Evolutionary conservation across 2,329 filamentous ascomycete species (phyloP), one percentile per base, ranked within the genome.

Genomic region (Aspergillus sp.): DNA sequence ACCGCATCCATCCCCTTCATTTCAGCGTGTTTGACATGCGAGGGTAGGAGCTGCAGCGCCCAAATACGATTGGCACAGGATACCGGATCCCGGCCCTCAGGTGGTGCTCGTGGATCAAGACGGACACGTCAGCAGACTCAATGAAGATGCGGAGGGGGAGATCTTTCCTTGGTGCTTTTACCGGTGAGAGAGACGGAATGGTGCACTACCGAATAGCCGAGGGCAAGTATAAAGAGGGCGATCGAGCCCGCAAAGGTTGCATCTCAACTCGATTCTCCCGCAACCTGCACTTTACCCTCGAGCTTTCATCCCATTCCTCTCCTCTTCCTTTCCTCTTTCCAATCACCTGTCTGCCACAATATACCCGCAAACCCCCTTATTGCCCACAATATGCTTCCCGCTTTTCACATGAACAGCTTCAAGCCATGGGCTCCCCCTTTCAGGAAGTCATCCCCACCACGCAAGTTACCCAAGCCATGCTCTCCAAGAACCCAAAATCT

Each of bases 41-140:
- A 53, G 56, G 56, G 24, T 58, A 49, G 56, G 56, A 58, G 56
- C 12, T 58, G 50, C 39, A 54, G 47, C 27, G 15, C 42, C 50
- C n/a, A 37, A 44, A 58, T 58, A 41, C 52, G 48, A 59, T 59
- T 59, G 48, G 57, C 48, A 42, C 48, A 61, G 51, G 59, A 41
- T 51, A 58, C 50, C 45, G 19, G 58, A 58, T 56, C 39, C 58
- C 51, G 37, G 51, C 44, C 22, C 44, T 37, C 51, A 52, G 56
- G 56, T 51, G 45, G 42, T 30, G 40, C 56, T 58, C 27, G 19
- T 40, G 24, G 54, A 59, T 53, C 37, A 49, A 56, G 48, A 59
- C 54, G 45, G 58, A 49, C 58, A 49, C 48, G 33, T 60, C 54
- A 59, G 58, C 51, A 56, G 55, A 44, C 34, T 37, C 17, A 8